Percentiles rank a stretch among this genome's conserved stretches.
Evolutionary conservation across 257 asterid genomes (phyloP).

Genomic region (Solanum pinnatisectum): DNA sequence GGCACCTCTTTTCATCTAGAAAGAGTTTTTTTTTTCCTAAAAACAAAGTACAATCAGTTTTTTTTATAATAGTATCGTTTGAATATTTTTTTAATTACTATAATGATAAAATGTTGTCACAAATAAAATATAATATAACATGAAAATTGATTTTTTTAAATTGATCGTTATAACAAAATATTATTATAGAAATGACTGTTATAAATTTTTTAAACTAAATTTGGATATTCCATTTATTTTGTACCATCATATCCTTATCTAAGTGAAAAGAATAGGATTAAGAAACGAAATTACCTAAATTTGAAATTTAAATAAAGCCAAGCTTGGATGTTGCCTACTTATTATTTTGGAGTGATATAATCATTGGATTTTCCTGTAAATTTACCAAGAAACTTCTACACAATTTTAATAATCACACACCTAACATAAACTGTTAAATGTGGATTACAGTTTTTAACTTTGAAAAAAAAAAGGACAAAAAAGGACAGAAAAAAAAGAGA

Average conservation of each 20-base stretch:
- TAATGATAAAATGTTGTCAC: too few species aligned
- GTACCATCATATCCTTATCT: background rate
- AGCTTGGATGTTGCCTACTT: background rate
- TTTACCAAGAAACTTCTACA: background rate
- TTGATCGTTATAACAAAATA: too few species aligned
- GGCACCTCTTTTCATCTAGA: too few species aligned
- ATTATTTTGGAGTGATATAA: background rate
- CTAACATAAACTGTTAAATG: background rate
- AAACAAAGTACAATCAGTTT: too few species aligned
- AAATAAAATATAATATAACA: too few species aligned
- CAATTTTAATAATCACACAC: background rate
- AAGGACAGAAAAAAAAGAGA: background rate
- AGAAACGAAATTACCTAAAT: background rate
- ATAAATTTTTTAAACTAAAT: too few species aligned
- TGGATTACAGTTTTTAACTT: background rate
- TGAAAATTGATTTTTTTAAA: too few species aligned
- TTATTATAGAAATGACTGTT: too few species aligned
- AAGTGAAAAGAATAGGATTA: background rate
- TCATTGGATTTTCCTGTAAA: background rate
- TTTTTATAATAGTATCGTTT: too few species aligned
- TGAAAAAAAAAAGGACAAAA: background rate
- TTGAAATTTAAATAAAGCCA: background rate
- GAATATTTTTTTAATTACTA: too few species aligned
- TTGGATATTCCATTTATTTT: background rate
- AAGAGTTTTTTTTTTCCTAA: too few species aligned